A percentile compares a stretch with the other conserved stretches of the same genome.
Conservation (phyloP, 202 grass and related monocot species). For the Setaria italica region DNA sequence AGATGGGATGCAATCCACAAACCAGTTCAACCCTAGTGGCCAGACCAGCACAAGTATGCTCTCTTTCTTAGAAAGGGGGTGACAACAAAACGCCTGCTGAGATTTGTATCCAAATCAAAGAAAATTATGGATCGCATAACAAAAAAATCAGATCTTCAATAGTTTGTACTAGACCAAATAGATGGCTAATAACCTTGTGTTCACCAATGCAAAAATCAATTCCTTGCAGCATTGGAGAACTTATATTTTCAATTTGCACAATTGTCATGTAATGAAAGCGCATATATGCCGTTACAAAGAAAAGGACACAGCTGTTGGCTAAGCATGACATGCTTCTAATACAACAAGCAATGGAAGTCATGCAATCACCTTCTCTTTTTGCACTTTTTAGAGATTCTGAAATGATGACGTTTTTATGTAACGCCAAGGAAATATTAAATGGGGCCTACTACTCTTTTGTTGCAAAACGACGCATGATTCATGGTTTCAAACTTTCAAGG, state of each 20-base stretch:
- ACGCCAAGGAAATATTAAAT: not conserved
- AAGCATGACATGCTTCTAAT: conserved; percentile 8
- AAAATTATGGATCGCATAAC: not conserved
- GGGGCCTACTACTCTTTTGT: not conserved
- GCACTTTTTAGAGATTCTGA: not conserved
- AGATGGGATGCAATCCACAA: not conserved
- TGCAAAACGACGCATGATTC: not conserved
- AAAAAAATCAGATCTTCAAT: conserved; percentile 14
- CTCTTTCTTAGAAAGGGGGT: not conserved
- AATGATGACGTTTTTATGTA: not conserved
- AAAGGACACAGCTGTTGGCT: not conserved
- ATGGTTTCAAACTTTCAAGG: conserved; percentile 5
- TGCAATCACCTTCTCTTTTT: conserved; percentile 14
- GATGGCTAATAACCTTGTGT: conserved; percentile 6
- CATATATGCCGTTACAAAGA: not conserved
- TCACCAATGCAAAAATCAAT: not conserved
- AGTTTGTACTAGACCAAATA: not conserved
- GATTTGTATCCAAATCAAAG: conserved; percentile 24
- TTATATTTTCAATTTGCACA: not conserved
- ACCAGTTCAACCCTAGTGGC: not conserved
- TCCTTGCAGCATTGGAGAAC: not conserved
- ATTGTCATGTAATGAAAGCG: not conserved
- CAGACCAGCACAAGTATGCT: not conserved
- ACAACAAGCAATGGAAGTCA: conserved; percentile 15
- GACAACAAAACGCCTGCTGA: not conserved